Percentiles rank a stretch among this genome's conserved stretches.
These are phyloP conservation scores for Tetrapyrgos nigripes DNA, from an alignment of 1,284 basidiomycete species.

Conservation along the genomic window DNA sequence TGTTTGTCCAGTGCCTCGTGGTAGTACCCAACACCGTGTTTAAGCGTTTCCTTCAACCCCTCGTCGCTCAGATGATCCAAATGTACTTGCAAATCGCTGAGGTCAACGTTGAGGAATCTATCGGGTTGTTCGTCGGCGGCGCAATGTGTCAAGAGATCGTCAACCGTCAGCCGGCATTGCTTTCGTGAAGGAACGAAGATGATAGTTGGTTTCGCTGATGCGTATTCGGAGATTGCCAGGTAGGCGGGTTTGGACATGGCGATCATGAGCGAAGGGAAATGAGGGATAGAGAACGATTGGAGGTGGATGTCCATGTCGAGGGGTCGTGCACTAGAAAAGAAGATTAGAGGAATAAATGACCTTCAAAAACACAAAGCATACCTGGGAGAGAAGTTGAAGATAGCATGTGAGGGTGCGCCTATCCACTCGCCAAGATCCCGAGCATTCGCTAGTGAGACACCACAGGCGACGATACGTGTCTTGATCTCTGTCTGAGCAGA, in stretches of 20 bases:
- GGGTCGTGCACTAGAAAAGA: slow-evolving; percentile 78
- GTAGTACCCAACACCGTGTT: slow-evolving; percentile 94
- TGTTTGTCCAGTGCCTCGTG: slow-evolving; percentile 93
- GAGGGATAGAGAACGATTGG: slow-evolving; percentile 94
- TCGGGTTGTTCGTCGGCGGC: slow-evolving; percentile 86
- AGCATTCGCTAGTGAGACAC: slow-evolving; percentile 96
- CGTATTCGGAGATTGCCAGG: slow-evolving; percentile 90
- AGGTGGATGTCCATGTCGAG: slow-evolving; percentile 98
- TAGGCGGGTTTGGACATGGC: slow-evolving; percentile 99
- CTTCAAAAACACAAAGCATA: slow-evolving; percentile 34
- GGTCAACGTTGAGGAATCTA: slow-evolving; percentile 91
- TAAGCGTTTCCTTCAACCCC: slow-evolving; percentile 82
- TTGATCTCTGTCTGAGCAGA: slow-evolving; percentile 93
- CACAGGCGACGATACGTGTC: slow-evolving; percentile 93
- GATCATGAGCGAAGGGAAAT: slow-evolving; percentile 99
- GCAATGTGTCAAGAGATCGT: slow-evolving; percentile 91
- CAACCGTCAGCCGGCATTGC: slow-evolving; percentile 92
- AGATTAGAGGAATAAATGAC: slow-evolving; percentile 4
- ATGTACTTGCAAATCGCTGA: slow-evolving; percentile 86
- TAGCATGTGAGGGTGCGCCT: slow-evolving; percentile 89
- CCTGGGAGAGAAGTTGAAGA: slow-evolving; percentile 98
- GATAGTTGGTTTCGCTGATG: slow-evolving; percentile 87
- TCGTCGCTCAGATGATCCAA: slow-evolving; percentile 86
- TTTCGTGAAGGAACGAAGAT: slow-evolving; percentile 94
- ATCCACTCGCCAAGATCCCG: slow-evolving; percentile 98